Evolutionary conservation across 2,329 filamentous ascomycete genomes (phyloP).

Genomic region (Xylaria sp.): DNA sequence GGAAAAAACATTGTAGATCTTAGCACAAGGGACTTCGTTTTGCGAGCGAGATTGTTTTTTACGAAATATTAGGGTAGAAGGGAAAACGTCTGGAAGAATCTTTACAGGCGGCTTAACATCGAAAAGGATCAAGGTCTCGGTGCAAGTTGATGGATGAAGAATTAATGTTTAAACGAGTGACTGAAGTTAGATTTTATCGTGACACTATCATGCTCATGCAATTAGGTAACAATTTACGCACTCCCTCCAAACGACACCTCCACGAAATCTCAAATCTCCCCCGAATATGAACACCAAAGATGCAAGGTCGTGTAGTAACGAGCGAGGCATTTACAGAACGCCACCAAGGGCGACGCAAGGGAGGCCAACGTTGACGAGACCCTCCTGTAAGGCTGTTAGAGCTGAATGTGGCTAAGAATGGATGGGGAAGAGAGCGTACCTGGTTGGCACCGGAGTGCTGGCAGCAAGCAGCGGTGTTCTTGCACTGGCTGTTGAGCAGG

Average conservation of each 20-base stretch:
- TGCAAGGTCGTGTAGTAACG: conserved; percentile 13
- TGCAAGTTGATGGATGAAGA: neutral
- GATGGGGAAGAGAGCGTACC: conserved; percentile 20
- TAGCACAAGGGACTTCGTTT: too few relatives aligned
- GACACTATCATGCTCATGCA: conserved; percentile 26
- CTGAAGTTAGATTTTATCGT: conserved; percentile 35
- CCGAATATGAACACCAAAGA: conserved; percentile 24
- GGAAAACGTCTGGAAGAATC: too few relatives aligned
- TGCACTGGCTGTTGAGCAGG: conserved; percentile 36
- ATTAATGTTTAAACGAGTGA: conserved; percentile 32
- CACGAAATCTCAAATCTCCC: conserved; percentile 32
- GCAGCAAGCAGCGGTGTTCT: conserved; percentile 38
- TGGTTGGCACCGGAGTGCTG: conserved; percentile 34
- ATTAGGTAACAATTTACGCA: conserved; percentile 25
- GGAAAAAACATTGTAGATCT: too few relatives aligned
- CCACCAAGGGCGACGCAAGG: conserved; percentile 36
- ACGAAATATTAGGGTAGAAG: too few relatives aligned
- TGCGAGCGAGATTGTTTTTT: too few relatives aligned
- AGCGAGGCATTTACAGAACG: conserved; percentile 33
- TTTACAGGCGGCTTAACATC: too few relatives aligned
- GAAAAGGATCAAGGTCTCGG: too few relatives aligned
- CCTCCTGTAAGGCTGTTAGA: conserved; percentile 26
- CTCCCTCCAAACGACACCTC: conserved; percentile 32
- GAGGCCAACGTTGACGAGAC: conserved; percentile 37
- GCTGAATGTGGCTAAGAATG: neutral